Evolutionary conservation across 345 rosid species (phyloP).

Genomic region (Turritis glabra): DNA sequence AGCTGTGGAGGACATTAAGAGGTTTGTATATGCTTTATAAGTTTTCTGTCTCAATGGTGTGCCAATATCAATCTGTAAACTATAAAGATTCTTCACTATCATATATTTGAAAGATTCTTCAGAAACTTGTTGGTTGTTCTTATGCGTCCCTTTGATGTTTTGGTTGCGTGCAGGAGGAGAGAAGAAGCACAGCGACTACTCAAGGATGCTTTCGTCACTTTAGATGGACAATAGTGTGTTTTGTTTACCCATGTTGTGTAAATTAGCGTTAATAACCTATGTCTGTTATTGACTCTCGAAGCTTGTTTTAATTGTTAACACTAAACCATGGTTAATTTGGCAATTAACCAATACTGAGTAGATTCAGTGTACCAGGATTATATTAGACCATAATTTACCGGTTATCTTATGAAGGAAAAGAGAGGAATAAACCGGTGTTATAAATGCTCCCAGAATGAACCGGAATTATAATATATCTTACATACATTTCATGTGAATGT

Average conservation of each 20-base stretch:
- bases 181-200: constrained; percentile 78
- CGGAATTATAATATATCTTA: neutral
- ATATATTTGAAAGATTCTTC: neutral
- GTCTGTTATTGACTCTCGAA: neutral
- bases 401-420: neutral
- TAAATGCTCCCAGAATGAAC: neutral
- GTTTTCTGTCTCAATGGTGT: neutral
- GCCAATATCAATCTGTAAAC: neutral
- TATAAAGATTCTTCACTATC: neutral
- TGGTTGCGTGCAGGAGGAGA: constrained; percentile 59
- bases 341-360: neutral
- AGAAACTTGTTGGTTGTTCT: constrained; percentile 7
- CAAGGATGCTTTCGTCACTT: constrained; percentile 69
- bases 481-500: neutral
- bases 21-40: constrained; percentile 43
- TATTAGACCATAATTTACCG: neutral
- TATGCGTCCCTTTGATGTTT: neutral
- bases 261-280: neutral
- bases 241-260: constrained; percentile 5
- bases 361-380: neutral
- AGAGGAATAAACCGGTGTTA: constrained; percentile 6
- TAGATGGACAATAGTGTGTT: constrained; percentile 50
- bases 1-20: constrained; percentile 92
- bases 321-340: neutral
- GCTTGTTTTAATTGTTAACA: neutral